Base-by-base conservation (phyloP, 2,329 filamentous ascomycete genomes). In the Cytospora leucostoma region DNA sequence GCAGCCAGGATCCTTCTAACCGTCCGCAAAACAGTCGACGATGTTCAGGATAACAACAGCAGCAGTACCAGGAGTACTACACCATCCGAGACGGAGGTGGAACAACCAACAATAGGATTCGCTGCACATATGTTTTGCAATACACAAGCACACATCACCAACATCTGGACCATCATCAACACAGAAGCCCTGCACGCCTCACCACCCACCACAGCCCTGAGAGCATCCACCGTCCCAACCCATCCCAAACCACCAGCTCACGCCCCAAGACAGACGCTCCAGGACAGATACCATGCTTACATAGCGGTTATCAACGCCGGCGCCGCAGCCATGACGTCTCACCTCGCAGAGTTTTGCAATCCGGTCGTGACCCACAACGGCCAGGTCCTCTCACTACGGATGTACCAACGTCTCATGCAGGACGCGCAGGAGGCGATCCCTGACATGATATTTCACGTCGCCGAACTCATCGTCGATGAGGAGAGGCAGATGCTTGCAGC, bases 271-370 rank as follows among this genome's bases (percentile, higher is more conserved):
- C 51, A 7, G 0, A 10, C 54, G 15, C 64, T 72, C 7, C 63
- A 69, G 15, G 64, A 66, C 4, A 67, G 2, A 10, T 76, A 77
- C 62, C 63, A 65, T 10, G 65, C 60, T 2, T 76, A 77, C 65
- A 69, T 76, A 47, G 58, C 63, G 17, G 70, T 70, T 65, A 74
- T 77, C 66, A 76, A 76, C 62, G 65, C 61, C 21, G 69, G 67
- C 33, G 70, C 71, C 3, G 3, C 38, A 12, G 68, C 64, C 15
- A 70, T 71, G 69, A 60, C 53, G 33, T 38, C 62, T 2, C 61
- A 68, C 15, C 71, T 77, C 19, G 65, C 69, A 0, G 56, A 38
- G 0, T 74, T 70, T 66, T 73, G 71, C 55, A 72, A 73, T 35
- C 56, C 66, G 3, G 60, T 64, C 2, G 67, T 74, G 5, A 65